phyloP scores from a whole-genome alignment of 1,139 yeast species.

The Nakaseomyces kungkrabaensis region DNA sequence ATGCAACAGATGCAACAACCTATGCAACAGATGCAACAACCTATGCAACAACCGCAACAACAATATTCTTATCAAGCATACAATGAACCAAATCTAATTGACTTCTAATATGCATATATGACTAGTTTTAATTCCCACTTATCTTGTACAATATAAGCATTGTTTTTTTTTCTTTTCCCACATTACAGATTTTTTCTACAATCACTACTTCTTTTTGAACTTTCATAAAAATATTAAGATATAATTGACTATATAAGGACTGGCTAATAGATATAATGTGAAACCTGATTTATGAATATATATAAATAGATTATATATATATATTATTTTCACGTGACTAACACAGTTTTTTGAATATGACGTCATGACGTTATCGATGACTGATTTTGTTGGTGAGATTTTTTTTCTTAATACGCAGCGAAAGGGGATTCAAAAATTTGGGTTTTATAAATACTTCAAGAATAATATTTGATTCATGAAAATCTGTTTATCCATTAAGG shows the following conservation, averaged over 20 bases:
- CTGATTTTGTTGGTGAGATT: not conserved
- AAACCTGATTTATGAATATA: no score
- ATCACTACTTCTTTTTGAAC: no score
- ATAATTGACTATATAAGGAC: no score
- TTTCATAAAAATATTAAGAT: no score
- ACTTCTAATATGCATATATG: not conserved
- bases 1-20: no score
- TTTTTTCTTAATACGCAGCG: not conserved
- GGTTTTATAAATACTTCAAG: not conserved
- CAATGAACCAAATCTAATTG: slow-evolving; percentile 1
- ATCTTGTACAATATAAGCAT: no score
- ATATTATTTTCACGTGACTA: no score
- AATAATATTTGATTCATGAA: not conserved
- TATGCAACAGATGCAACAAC: slow-evolving; percentile 7
- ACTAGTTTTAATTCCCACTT: no score
- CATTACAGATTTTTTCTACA: no score
- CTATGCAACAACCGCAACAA: slow-evolving; percentile 2
- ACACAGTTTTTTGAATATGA: not conserved
- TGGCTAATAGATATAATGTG: no score
- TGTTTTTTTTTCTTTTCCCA: no score
- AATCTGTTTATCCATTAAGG: not conserved
- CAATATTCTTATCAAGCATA: slow-evolving; percentile 2
- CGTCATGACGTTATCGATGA: not conserved
- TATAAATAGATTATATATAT: no score
- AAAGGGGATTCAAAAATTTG: not conserved